phyloP scores from a whole-genome alignment of 2,329 filamentous ascomycete species.

The Claviceps spartinae region DNA sequence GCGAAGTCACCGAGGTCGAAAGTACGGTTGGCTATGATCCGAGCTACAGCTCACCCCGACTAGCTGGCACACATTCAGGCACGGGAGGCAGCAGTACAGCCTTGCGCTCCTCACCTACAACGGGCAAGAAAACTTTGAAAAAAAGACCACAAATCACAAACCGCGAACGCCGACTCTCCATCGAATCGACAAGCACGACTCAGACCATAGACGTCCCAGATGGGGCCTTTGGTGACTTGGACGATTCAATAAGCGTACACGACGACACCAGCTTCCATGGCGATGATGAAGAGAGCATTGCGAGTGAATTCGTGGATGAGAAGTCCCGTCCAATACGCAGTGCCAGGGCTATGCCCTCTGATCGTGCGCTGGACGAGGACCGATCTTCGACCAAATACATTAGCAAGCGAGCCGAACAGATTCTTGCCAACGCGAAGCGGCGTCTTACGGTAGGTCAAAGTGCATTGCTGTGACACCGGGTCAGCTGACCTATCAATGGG shows the following conservation, averaged over 20 bases:
- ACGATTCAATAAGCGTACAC: conserved; percentile 42
- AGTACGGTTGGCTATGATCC: conserved; percentile 31
- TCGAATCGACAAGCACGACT: conserved; percentile 48
- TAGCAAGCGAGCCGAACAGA: conserved; percentile 74
- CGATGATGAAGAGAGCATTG: conserved; percentile 54
- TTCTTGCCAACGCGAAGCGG: conserved; percentile 84
- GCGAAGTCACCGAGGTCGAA: conserved; percentile 41
- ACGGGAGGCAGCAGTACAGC: conserved; percentile 19
- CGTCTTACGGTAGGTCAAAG: conserved; percentile 58
- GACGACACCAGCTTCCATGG: conserved; percentile 54
- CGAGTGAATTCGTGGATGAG: conserved; percentile 40
- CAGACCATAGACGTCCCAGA: conserved; percentile 34
- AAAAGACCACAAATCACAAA: conserved; percentile 28
- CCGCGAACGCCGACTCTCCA: conserved; percentile 39
- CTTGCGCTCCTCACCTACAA: conserved; percentile 31
- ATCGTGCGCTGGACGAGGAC: conserved; percentile 29
- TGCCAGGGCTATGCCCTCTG: conserved; percentile 6
- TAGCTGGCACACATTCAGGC: conserved; percentile 15
- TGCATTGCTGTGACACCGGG: background rate
- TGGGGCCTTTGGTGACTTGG: conserved; percentile 45
- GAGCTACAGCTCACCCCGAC: conserved; percentile 23
- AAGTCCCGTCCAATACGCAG: conserved; percentile 16
- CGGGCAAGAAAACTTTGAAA: conserved; percentile 28
- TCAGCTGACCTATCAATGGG: background rate
- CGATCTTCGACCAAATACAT: conserved; percentile 60